Base-by-base conservation (phyloP, 1,284 basidiomycete species). In the Rhodotorula sp. region DNA sequence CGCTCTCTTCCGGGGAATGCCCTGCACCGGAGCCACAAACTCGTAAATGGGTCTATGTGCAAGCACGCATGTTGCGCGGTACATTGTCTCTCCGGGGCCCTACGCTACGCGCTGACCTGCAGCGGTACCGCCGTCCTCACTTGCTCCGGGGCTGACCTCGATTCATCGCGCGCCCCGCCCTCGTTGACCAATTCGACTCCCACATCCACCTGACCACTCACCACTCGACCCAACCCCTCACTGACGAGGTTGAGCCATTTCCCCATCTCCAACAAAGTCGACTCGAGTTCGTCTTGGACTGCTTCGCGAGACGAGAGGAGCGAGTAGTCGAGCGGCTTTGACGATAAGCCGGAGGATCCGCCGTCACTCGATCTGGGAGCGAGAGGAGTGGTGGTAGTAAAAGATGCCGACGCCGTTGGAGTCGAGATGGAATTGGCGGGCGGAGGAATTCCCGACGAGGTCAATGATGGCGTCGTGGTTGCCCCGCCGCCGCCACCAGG, bases 241-340 rank as follows among this genome's bases (percentile, higher is more conserved):
- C 92, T 90, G 1, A 97, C 86, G 1, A 89, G 85, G 6, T 87
- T 86, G 66, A 98, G 82, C 92, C 92, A 97, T 74, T 86, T 84
- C 4, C 87, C 85, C 57, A 98, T 85, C 76, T 92, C 89, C 69
- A 90, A 89, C 14, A 97, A 87, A 1, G 89, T 91, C 60, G 84
- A 83, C 50, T 88, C 88, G 54, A 97, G 84, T 78, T 90, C 88
- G 1, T 83, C 81, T 75, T 91, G 89, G 60, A 45, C 63, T 50
- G 43, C 28, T 19, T n/a, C 47, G 43, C 47, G 14, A 48, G 31
- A 45, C 26, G 52, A 57, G 19, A 73, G 61, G 38, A 56, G 58
- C 15, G 57, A 38, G 18, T 70, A 69, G 49, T 71, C 62, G 34
- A 75, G 60, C 10, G 70, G 60, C 28, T 26, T n/a, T 7, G 10